Base-by-base conservation (phyloP, 768 basidiomycete genomes). In the Antrodiella citrinella region DNA sequence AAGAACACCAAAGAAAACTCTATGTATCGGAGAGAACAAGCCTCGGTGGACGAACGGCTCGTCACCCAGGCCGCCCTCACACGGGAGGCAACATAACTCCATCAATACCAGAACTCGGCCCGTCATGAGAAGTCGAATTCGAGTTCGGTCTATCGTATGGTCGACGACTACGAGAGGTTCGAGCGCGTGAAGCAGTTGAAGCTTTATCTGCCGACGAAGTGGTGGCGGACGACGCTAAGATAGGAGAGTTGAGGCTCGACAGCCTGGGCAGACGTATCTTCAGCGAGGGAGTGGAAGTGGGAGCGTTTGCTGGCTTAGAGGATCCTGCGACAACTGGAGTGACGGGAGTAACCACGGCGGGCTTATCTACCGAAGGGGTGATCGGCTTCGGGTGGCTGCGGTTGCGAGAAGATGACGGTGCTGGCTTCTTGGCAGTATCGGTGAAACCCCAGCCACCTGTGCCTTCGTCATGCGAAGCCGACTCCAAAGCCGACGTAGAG, bases 251-350 rank as follows among this genome's bases (percentile, higher is more conserved):
- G n/a, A 65, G 41, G 1, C 53, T 51, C 19, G 52, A 50, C 4
- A 59, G 51, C 23, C 60, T 50, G 7, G 63, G 64, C 21, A 65
- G 51, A 18, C 64, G 63, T 23, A 65, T 65, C 57, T 64, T 65
- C 25, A 65, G 51, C 2, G 63, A 57, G 2, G 59, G 58, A 13
- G 60, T 60, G 24, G 51, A 52, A n/a, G 56, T 47, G 2, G 44
- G 39, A 4, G 51, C 23, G 4, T 56, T 57, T 4, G 59, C 57
- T 25, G 30, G 30, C 15, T 35, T 35, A 15, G 30, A 15, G 22
- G 30, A 44, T 21, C 24, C 19, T 49, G 26, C 38, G 42, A n/a
- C 11, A 44, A 11, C 24, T 20, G 10, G 26, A 3, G 43, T 35
- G 30, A 35, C 15, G 15, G 30, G 30, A 35, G 30, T 35, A 35